Conservation (phyloP, 805 yeast genomes). For the Kuraishia capsulata region DNA sequence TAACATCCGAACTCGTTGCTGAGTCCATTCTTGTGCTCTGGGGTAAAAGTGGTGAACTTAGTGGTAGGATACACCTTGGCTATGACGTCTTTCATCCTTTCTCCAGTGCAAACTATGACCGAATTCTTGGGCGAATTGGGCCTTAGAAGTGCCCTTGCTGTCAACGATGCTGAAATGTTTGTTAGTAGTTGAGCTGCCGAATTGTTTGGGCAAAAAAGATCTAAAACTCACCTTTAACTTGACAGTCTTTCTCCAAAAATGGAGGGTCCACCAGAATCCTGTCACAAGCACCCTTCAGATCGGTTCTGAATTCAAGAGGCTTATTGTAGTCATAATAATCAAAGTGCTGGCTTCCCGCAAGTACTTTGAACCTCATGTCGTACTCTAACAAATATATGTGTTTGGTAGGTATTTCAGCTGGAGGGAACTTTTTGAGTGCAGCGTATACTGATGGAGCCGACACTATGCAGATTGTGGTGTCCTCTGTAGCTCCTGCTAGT, state of each 20-base stretch:
- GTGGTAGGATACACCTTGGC: constrained; percentile 55
- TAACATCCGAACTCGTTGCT: constrained; percentile 86
- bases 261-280: constrained; percentile 83
- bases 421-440: constrained; percentile 52
- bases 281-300: constrained; percentile 54
- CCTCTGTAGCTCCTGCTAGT: constrained; percentile 65
- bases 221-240: constrained; percentile 45
- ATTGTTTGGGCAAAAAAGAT: constrained; percentile 18
- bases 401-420: constrained; percentile 47
- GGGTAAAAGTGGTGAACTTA: constrained; percentile 55
- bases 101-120: constrained; percentile 83
- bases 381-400: constrained; percentile 70
- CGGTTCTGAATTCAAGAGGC: constrained; percentile 54
- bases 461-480: constrained; percentile 65
- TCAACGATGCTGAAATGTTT: constrained; percentile 39
- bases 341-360: constrained; percentile 63
- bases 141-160: constrained; percentile 52
- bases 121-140: constrained; percentile 37
- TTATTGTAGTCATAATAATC: constrained; percentile 66
- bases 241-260: constrained; percentile 75
- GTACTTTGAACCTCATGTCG: constrained; percentile 65
- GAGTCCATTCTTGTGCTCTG: constrained; percentile 78
- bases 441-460: constrained; percentile 93
- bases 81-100: constrained; percentile 69
- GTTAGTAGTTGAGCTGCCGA: not conserved